A percentile compares a stretch with the other conserved stretches of the same genome.
phyloP scores from a whole-genome alignment of 345 rosid species.

The Salix koriyanagi region DNA sequence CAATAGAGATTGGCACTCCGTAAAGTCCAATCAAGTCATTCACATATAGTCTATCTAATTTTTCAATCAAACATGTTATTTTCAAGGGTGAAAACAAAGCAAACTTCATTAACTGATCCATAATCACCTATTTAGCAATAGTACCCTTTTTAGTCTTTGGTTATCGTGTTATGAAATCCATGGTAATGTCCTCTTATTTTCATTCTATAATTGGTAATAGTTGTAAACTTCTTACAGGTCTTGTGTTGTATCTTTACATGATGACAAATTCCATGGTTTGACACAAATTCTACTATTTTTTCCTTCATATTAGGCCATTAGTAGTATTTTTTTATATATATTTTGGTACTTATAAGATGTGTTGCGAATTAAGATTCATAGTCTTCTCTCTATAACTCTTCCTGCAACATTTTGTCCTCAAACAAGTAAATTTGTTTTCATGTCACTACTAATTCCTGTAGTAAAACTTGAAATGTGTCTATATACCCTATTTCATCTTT shows the following conservation, averaged over 20 bases:
- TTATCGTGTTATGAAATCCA: not conserved
- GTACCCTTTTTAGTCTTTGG: not conserved
- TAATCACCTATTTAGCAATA: too few species aligned
- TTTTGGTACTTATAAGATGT: not conserved
- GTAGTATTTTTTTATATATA: not conserved
- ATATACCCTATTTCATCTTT: too few species aligned
- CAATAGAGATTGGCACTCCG: not conserved
- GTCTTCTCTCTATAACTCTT: not conserved
- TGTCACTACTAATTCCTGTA: too few species aligned
- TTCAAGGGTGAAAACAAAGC: too few species aligned
- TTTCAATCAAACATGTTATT: too few species aligned
- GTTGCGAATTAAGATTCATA: not conserved
- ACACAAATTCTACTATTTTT: not conserved
- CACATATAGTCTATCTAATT: not conserved
- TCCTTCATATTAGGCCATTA: too few species aligned
- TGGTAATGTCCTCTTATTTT: not conserved
- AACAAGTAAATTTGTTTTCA: not conserved
- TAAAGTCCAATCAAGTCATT: not conserved
- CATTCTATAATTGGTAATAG: not conserved
- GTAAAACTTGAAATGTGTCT: too few species aligned
- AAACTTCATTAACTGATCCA: too few species aligned
- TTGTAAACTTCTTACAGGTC: rapidly evolving
- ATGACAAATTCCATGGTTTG: not conserved
- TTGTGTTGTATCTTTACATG: not conserved
- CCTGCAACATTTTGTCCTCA: not conserved